Evolutionary conservation across 192 early-diverging fungal species (phyloP).

Genomic region (Backusella sp.): DNA sequence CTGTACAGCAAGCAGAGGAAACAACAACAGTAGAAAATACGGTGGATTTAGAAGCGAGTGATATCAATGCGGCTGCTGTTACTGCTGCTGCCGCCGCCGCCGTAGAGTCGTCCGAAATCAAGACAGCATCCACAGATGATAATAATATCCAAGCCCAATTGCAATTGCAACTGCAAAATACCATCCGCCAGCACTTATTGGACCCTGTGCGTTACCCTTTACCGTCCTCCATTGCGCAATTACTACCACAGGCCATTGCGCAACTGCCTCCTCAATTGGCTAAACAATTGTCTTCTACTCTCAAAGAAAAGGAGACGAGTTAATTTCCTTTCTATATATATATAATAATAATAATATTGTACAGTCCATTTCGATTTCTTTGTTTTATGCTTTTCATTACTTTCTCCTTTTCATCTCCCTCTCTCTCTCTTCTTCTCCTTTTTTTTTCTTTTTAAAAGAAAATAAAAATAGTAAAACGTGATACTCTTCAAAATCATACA

Average conservation of each 20-base stretch:
- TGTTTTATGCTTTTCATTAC: background rate
- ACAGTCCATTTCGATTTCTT: background rate
- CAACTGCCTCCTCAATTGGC: constrained; percentile 36
- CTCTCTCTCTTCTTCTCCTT: no score
- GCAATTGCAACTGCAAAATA: constrained; percentile 38
- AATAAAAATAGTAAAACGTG: no score
- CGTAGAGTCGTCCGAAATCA: background rate
- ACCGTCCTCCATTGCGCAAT: constrained; percentile 34
- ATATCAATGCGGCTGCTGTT: background rate
- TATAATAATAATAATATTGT: background rate
- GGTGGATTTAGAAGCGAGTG: background rate
- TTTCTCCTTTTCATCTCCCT: background rate
- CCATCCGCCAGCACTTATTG: constrained; percentile 35
- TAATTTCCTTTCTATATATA: background rate
- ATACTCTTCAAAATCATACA: no score
- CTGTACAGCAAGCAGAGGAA: background rate
- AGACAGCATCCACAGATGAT: background rate
- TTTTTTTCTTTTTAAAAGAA: background rate
- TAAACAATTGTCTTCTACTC: constrained; percentile 26
- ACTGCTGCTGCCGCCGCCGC: background rate
- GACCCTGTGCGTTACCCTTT: constrained; percentile 35
- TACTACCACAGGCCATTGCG: constrained; percentile 35
- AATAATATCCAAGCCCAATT: constrained; percentile 25
- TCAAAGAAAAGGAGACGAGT: background rate
- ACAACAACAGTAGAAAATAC: background rate